phyloP scores from a whole-genome alignment of 2,329 filamentous ascomycete species.

The Penicillium sp. region DNA sequence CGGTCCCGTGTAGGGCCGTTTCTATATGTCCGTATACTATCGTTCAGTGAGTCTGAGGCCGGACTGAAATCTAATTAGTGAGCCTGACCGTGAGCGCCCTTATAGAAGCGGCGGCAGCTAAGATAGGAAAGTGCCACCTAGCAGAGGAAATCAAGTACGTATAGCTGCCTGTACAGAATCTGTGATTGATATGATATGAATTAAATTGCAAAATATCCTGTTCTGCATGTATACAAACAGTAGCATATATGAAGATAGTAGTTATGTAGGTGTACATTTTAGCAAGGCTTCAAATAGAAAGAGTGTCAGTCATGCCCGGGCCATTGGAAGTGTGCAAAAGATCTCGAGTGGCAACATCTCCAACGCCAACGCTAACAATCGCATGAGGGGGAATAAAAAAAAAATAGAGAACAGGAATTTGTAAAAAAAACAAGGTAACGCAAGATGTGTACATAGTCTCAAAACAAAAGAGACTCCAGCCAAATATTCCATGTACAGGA shows the following conservation, averaged over 20 bases:
- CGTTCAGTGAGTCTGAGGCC: too few relatives aligned
- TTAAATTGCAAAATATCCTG: too few relatives aligned
- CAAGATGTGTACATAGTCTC: not conserved
- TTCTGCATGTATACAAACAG: not conserved
- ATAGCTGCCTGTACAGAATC: too few relatives aligned
- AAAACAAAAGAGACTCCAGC: not conserved
- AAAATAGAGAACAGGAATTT: not conserved
- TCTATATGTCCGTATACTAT: too few relatives aligned
- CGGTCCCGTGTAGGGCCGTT: too few relatives aligned
- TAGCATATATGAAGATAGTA: not conserved
- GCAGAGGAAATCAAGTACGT: too few relatives aligned
- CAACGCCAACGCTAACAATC: slow-evolving; percentile 17
- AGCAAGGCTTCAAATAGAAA: not conserved
- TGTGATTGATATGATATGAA: too few relatives aligned
- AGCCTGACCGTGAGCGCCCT: too few relatives aligned
- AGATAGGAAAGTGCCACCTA: too few relatives aligned
- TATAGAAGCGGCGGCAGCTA: too few relatives aligned
- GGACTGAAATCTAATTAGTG: too few relatives aligned
- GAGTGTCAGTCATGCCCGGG: not conserved
- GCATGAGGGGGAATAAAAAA: slow-evolving; percentile 9
- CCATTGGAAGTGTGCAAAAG: not conserved
- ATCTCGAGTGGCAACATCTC: not conserved
- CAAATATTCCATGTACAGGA: not conserved
- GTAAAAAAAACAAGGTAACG: not conserved
- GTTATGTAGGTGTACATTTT: slow-evolving; percentile 2